Evolutionary conservation across 2,329 filamentous ascomycete species (phyloP).

Genomic region (Ustulina deusta): DNA sequence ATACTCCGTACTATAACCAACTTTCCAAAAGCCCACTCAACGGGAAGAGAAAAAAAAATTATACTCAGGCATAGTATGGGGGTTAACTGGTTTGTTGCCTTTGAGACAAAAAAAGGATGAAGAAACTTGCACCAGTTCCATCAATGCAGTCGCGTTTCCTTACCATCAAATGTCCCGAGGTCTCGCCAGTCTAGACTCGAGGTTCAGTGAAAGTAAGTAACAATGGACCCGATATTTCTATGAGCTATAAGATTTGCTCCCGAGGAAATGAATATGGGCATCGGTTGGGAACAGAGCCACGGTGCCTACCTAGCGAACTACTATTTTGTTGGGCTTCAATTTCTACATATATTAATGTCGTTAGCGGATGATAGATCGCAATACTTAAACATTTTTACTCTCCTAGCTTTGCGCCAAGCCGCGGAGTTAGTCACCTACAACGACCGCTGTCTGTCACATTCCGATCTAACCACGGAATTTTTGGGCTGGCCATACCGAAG

Average conservation of each 20-base stretch:
- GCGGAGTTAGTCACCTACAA: constrained; percentile 7
- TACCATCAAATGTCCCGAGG: neutral
- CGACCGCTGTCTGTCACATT: constrained; percentile 16
- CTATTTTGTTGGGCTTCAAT: neutral
- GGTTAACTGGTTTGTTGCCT: too few relatives aligned
- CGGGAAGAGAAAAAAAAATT: neutral
- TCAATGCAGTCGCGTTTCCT: too few relatives aligned
- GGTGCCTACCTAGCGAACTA: neutral
- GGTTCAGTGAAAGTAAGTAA: neutral
- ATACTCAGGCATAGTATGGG: neutral
- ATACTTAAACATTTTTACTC: constrained; percentile 7
- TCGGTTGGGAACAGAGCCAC: neutral
- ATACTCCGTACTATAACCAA: neutral
- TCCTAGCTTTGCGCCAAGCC: constrained; percentile 25
- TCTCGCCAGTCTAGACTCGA: constrained; percentile 4
- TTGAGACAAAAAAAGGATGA: neutral
- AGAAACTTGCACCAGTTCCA: constrained; percentile 1
- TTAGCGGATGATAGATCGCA: constrained; percentile 23
- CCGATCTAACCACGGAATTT: constrained; percentile 9
- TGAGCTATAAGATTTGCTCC: neutral
- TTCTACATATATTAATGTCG: constrained; percentile 4
- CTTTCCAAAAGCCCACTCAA: neutral
- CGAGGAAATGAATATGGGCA: neutral
- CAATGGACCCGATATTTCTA: neutral
- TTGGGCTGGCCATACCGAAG: constrained; percentile 7